Conservation (phyloP, 148 eudicot genomes). For the Heliosperma pusillum region DNA sequence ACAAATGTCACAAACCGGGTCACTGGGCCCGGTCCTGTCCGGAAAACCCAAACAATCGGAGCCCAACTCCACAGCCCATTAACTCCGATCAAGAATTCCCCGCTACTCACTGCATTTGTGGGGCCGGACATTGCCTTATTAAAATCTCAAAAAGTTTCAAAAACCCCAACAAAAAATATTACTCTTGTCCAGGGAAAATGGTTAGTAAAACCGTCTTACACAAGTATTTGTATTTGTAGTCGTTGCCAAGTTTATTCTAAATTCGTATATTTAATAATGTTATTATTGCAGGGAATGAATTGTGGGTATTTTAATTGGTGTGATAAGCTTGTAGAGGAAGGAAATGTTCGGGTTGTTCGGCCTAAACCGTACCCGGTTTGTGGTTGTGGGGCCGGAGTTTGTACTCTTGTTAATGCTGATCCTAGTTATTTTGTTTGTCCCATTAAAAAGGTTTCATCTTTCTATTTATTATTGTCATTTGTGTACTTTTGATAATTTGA, state of each 20-base stretch:
- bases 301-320: conserved; percentile 28
- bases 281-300: conserved; percentile 14
- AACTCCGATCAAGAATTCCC: conserved; percentile 15
- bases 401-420: background rate
- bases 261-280: background rate
- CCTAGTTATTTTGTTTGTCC: conserved; percentile 20
- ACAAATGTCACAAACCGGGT: conserved; percentile 19
- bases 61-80: background rate
- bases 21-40: conserved; percentile 26
- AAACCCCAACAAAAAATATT: conserved; percentile 19
- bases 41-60: background rate
- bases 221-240: background rate
- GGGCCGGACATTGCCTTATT: conserved; percentile 26
- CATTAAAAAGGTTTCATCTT: conserved; percentile 24
- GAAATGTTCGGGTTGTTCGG: background rate
- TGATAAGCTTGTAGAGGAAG: conserved; percentile 7
- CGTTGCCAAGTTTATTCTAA: too few relatives aligned
- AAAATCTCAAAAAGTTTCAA: background rate
- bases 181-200: conserved; percentile 19
- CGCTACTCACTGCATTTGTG: conserved; percentile 25
- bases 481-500: too few relatives aligned
- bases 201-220: background rate
- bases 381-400: conserved; percentile 26
- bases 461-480: background rate
- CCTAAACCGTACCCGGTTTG: conserved; percentile 25